Percentiles rank a stretch among this genome's conserved stretches.
Conservation (phyloP, 2,329 filamentous ascomycete species). For the Monilinia fructicola region DNA sequence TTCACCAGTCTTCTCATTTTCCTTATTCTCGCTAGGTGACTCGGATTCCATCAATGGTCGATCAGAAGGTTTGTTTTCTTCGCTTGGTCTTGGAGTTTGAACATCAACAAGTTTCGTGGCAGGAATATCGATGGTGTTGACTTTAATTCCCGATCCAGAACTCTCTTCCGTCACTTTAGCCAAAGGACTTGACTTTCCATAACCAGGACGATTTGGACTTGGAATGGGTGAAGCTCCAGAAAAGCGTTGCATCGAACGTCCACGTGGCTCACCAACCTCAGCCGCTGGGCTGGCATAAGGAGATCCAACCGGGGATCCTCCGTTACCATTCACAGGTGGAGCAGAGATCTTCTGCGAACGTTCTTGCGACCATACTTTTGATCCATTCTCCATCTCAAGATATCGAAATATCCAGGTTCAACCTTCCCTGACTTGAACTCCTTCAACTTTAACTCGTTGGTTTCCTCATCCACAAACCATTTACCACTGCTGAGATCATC, state of each 20-base stretch:
- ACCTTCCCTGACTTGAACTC: slow-evolving; percentile 89
- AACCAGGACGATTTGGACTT: slow-evolving; percentile 65
- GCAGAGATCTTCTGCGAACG: slow-evolving; percentile 55
- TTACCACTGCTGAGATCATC: slow-evolving; percentile 90
- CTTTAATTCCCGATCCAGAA: slow-evolving; percentile 31
- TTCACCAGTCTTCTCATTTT: slow-evolving; percentile 34
- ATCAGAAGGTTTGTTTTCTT: slow-evolving; percentile 37
- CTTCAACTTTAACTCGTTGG: slow-evolving; percentile 82
- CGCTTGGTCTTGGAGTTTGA: slow-evolving; percentile 39
- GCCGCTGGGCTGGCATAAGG: slow-evolving; percentile 66
- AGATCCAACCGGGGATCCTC: slow-evolving; percentile 50
- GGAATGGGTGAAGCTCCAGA: slow-evolving; percentile 61
- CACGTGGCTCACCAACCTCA: slow-evolving; percentile 61
- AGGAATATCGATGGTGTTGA: slow-evolving; percentile 34
- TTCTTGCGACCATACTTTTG: slow-evolving; percentile 77
- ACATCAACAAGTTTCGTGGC: slow-evolving; percentile 41
- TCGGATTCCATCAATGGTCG: slow-evolving; percentile 36
- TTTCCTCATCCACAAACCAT: slow-evolving; percentile 90
- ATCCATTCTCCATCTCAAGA: slow-evolving; percentile 90
- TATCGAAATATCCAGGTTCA: slow-evolving; percentile 91
- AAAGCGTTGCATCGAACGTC: slow-evolving; percentile 69
- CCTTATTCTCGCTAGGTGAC: slow-evolving; percentile 36
- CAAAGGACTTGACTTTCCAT: slow-evolving; percentile 68
- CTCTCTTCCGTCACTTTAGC: slow-evolving; percentile 72
- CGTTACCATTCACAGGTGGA: slow-evolving; percentile 37